Evolutionary conservation across 768 basidiomycete species (phyloP), one percentile per base, ranked within the genome.

Genomic region (Trametes punicea): DNA sequence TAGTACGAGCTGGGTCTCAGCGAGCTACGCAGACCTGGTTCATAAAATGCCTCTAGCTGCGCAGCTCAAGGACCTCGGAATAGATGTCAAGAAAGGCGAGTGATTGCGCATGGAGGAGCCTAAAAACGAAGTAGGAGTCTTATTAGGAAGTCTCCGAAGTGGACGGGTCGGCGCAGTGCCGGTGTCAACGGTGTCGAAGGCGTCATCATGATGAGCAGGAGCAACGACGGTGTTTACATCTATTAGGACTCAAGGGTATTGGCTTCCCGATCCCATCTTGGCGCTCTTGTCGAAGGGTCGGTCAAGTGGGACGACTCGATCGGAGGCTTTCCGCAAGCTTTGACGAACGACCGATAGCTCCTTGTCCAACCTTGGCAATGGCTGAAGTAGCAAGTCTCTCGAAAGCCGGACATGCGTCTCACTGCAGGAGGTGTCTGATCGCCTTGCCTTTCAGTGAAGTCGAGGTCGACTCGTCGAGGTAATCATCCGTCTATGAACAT

Each of bases 381-480:
- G 6, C 52, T 3, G 13, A 39, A 3, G 1, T 27, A 6, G 11
- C 26, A 25, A 18, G 23, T 4, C 61, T 87, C 33, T 67, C 71
- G 21, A 76, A 77, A 9, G 66, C 71, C 18, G 79, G 79, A 8
- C 91, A 93, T 65, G 81, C 80, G 42, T 70, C 74, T 11, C 89
- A 90, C 66, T 84, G 80, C 56, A 78, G 76, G 51, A 78, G 89
- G 49, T 92, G 87, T 67, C 70, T 94, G 20, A 73, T 77, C 18
- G 87, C 83, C 18, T 75, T 97, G 9, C 92, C 92, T 1, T 73
- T 75, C 6, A 80, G 82, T 23, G 85, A 88, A 62, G 80, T 81
- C 42, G 82, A 86, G 40, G 67, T 83, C 45, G 93, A 96, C 72
- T 74, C 83, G 26, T 87, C 86, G 46, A 80, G 89, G 92, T 89